Percentiles rank a stretch among this genome's conserved stretches.
Evolutionary conservation across 108 stramenopile genomes (phyloP).

Genomic region (Aureococcus anophagefferens): DNA sequence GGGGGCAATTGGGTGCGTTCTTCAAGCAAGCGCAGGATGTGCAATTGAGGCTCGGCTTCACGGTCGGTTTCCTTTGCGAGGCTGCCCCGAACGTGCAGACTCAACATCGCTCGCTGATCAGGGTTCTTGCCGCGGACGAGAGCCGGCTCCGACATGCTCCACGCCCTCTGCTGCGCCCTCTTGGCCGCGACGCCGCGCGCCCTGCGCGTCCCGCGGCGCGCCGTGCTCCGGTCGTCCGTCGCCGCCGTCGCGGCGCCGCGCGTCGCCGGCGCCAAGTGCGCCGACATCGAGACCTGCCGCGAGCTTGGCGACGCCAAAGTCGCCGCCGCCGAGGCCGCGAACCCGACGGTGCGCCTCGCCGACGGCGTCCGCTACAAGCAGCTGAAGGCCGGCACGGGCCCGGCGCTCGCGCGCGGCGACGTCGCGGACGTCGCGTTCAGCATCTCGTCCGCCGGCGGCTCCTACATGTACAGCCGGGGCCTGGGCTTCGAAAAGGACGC

Average conservation of each 20-base stretch:
- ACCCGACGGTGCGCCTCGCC: slow-evolving; percentile 29
- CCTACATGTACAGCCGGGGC: slow-evolving; percentile 44
- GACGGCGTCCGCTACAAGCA: slow-evolving; percentile 40
- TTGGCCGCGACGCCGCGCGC: too few species aligned
- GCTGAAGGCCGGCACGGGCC: slow-evolving; percentile 20
- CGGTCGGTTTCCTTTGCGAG: too few species aligned
- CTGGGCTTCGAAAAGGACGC: slow-evolving; percentile 41
- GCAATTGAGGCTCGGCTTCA: too few species aligned
- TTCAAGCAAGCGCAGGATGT: too few species aligned
- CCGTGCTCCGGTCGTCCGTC: too few species aligned
- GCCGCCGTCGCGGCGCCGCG: background rate
- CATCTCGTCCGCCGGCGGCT: slow-evolving; percentile 18
- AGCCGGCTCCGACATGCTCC: too few species aligned
- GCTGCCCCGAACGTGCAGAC: too few species aligned
- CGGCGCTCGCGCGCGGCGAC: slow-evolving; percentile 12
- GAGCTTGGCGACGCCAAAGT: slow-evolving; percentile 47
- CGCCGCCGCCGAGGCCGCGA: slow-evolving; percentile 32
- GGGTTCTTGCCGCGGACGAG: too few species aligned
- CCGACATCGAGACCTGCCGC: slow-evolving; percentile 50
- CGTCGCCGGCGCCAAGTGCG: slow-evolving; percentile 30
- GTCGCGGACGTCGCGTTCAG: slow-evolving; percentile 30
- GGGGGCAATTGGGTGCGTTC: too few species aligned
- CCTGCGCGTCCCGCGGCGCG: too few species aligned
- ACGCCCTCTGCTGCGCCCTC: too few species aligned
- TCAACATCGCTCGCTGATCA: too few species aligned